phyloP scores from a whole-genome alignment of 2,329 filamentous ascomycete species.

The Aspergillus calidoustus region DNA sequence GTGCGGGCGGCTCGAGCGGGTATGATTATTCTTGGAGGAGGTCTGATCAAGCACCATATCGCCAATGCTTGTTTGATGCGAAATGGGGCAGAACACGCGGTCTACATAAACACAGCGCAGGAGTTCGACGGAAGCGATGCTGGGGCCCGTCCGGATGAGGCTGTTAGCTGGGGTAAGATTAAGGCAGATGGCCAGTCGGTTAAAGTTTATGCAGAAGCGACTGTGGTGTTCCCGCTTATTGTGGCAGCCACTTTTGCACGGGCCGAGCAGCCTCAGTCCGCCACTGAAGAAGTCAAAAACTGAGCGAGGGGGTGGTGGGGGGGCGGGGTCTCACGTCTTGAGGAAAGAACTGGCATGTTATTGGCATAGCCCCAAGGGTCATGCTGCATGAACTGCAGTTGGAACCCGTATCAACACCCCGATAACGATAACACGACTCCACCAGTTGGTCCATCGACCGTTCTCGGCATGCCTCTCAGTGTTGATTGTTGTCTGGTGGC shows the following conservation, averaged over 20 bases:
- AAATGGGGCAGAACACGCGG: conserved; percentile 94
- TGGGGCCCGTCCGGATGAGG: conserved; percentile 91
- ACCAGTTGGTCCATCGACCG: background rate
- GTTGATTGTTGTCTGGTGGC: background rate
- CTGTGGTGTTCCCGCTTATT: conserved; percentile 69
- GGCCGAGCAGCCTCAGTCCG: conserved; percentile 23
- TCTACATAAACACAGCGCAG: conserved; percentile 96
- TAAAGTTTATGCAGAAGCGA: conserved; percentile 79
- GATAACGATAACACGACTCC: conserved; percentile 4
- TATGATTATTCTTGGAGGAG: conserved; percentile 94
- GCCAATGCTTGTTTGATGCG: conserved; percentile 97
- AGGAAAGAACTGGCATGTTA: background rate
- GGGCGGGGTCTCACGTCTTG: background rate
- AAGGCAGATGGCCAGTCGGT: conserved; percentile 85
- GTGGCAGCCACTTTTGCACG: conserved; percentile 70
- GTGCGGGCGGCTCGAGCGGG: conserved; percentile 85
- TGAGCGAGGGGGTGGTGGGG: conserved; percentile 14
- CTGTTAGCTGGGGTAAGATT: conserved; percentile 98
- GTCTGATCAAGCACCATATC: conserved; percentile 97
- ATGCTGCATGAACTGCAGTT: conserved; percentile 10
- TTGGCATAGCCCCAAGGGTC: conserved; percentile 4
- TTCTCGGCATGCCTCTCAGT: conserved; percentile 1
- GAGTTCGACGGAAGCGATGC: conserved; percentile 98
- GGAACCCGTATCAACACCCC: conserved; percentile 7
- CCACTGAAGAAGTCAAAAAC: conserved; percentile 16